Conservation (phyloP, 2,329 filamentous ascomycete species). For the Scleromitrula shiraiana region DNA sequence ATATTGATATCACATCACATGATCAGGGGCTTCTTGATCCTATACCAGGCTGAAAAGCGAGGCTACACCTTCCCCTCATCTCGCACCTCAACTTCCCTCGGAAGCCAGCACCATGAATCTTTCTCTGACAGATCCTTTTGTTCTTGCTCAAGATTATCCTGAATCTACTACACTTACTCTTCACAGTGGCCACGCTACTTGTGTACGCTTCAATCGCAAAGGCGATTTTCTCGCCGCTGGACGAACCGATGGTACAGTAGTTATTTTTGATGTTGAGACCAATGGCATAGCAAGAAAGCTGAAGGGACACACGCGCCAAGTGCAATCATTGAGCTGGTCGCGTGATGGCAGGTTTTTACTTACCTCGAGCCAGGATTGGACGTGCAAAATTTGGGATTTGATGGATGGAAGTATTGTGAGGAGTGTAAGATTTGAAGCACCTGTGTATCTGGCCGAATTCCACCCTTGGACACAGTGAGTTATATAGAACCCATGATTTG, state of each 20-base stretch:
- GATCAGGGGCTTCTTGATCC: too few species aligned
- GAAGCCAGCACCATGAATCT: constrained; percentile 51
- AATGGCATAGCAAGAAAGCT: constrained; percentile 94
- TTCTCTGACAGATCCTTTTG: constrained; percentile 62
- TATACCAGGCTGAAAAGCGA: too few species aligned
- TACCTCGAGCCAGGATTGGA: constrained; percentile 92
- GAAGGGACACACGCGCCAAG: constrained; percentile 84
- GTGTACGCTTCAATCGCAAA: constrained; percentile 80
- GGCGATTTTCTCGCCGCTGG: constrained; percentile 94
- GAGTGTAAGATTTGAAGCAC: constrained; percentile 83
- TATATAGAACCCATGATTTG: not conserved
- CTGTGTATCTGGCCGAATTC: constrained; percentile 91
- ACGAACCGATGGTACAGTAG: constrained; percentile 86
- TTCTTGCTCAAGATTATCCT: constrained; percentile 73
- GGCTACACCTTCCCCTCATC: not conserved
- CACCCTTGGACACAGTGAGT: constrained; percentile 82
- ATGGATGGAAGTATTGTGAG: constrained; percentile 61
- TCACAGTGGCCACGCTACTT: constrained; percentile 59
- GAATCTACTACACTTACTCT: constrained; percentile 84
- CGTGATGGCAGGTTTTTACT: constrained; percentile 83
- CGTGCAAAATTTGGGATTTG: constrained; percentile 92
- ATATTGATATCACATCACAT: too few species aligned
- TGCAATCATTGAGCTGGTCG: constrained; percentile 94
- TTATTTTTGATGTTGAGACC: constrained; percentile 95
- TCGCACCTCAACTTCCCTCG: not conserved